phyloP scores from a whole-genome alignment of 2,329 filamentous ascomycete genomes.

The Mycosphaerella arachidis region DNA sequence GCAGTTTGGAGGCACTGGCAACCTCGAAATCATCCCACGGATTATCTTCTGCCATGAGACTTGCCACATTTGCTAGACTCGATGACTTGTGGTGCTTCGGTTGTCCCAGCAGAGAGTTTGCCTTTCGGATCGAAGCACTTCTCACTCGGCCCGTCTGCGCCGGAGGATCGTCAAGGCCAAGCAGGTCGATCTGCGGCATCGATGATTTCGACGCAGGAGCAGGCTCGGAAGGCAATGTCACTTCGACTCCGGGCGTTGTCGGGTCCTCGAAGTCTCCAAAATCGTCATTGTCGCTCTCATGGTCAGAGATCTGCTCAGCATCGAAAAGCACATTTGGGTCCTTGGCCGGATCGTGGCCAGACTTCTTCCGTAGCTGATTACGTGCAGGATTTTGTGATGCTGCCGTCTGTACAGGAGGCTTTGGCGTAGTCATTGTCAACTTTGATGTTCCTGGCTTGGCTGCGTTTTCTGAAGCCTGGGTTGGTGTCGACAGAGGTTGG shows the following conservation, averaged over 20 bases:
- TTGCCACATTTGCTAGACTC: neutral
- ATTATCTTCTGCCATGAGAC: slow-evolving; percentile 3
- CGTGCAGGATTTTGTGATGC: slow-evolving; percentile 12
- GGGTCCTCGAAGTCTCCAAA: slow-evolving; percentile 34
- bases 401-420: neutral
- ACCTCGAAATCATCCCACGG: slow-evolving; percentile 8
- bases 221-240: neutral
- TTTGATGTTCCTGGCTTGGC: neutral
- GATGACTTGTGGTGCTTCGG: slow-evolving; percentile 6
- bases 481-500: neutral
- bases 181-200: slow-evolving; percentile 25
- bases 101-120: slow-evolving; percentile 1
- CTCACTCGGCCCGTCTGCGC: slow-evolving; percentile 6
- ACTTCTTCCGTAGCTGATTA: slow-evolving; percentile 27
- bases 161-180: slow-evolving; percentile 26
- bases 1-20: neutral
- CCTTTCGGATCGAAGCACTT: slow-evolving; percentile 1
- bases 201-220: neutral
- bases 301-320: slow-evolving; percentile 26
- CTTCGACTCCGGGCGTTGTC: slow-evolving; percentile 1
- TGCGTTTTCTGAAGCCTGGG: neutral
- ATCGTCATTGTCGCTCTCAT: slow-evolving; percentile 31
- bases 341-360: slow-evolving; percentile 20
- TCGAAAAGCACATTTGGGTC: slow-evolving; percentile 33
- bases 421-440: neutral